These are phyloP conservation scores for Neurospora sp. DNA, from an alignment of 2,329 filamentous ascomycete species.

Conservation along the genomic window DNA sequence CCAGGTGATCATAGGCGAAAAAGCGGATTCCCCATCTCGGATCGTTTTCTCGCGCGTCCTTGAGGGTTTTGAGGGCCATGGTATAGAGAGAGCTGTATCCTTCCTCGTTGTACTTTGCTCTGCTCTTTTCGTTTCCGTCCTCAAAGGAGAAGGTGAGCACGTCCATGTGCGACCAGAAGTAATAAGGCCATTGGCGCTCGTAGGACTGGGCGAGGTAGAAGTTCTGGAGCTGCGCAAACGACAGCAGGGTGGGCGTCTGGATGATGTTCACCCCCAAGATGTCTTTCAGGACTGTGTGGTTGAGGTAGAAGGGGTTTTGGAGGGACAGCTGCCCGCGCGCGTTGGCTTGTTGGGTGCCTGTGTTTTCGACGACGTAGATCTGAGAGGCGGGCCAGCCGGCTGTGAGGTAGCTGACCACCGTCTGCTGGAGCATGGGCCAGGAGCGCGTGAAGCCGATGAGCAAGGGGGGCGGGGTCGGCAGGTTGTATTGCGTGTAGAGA, in stretches of 20 bases:
- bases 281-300: constrained; percentile 35
- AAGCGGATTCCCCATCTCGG: constrained; percentile 42
- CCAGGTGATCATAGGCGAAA: constrained; percentile 49
- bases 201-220: constrained; percentile 37
- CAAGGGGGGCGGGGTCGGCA: constrained; percentile 36
- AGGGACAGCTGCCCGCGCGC: constrained; percentile 34
- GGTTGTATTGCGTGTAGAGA: constrained; percentile 28
- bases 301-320: constrained; percentile 48
- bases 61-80: constrained; percentile 27
- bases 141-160: constrained; percentile 36
- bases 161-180: constrained; percentile 47
- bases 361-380: constrained; percentile 52
- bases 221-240: constrained; percentile 40
- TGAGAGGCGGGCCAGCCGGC: constrained; percentile 48
- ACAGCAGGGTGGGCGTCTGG: constrained; percentile 31
- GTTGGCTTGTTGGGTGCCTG: constrained; percentile 45
- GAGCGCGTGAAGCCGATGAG: constrained; percentile 51
- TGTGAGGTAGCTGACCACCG: constrained; percentile 46
- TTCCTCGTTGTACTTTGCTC: constrained; percentile 22
- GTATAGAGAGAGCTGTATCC: constrained; percentile 34
- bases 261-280: constrained; percentile 38
- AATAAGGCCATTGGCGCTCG: constrained; percentile 35
- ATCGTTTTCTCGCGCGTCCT: constrained; percentile 21
- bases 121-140: constrained; percentile 25
- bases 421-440: constrained; percentile 45